phyloP scores from a whole-genome alignment of 352 stramenopile genomes.

The Phytophthora chlamydospora region DNA sequence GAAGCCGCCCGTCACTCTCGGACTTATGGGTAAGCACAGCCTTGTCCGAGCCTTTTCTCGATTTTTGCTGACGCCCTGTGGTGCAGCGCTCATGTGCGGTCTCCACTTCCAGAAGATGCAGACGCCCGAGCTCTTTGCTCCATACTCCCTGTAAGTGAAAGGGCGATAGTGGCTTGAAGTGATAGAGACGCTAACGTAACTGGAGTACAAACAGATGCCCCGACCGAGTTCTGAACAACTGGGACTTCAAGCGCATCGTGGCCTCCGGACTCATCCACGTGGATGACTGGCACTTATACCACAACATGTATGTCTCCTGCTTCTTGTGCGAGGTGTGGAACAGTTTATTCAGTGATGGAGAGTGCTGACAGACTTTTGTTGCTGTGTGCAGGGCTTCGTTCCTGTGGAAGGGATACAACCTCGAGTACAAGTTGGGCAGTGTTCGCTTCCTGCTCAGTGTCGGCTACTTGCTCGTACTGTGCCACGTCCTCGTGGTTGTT shows the following conservation, averaged over 20 bases:
- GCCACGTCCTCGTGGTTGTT: slow-evolving; percentile 61
- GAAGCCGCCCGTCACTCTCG: slow-evolving; percentile 62
- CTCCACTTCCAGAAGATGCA: slow-evolving; percentile 62
- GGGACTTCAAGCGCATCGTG: slow-evolving; percentile 62
- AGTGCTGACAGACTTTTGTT: slow-evolving; percentile 7
- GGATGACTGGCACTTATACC: slow-evolving; percentile 90
- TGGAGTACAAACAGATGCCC: slow-evolving; percentile 54
- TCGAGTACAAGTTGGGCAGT: slow-evolving; percentile 72
- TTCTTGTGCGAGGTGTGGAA: not conserved
- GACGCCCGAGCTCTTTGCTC: slow-evolving; percentile 40
- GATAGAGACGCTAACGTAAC: not conserved
- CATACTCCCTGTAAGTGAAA: slow-evolving; percentile 52
- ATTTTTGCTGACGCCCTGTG: not conserved
- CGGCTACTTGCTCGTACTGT: slow-evolving; percentile 62
- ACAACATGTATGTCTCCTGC: slow-evolving; percentile 82
- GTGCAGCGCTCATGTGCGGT: slow-evolving; percentile 50
- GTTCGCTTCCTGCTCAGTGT: slow-evolving; percentile 56
- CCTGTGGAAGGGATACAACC: slow-evolving; percentile 87
- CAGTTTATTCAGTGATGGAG: not conserved
- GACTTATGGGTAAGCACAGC: slow-evolving; percentile 45
- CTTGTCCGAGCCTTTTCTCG: not conserved
- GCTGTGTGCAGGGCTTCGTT: slow-evolving; percentile 65
- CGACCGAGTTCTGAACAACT: slow-evolving; percentile 51
- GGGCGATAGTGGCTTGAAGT: not conserved
- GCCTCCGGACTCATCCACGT: slow-evolving; percentile 84